These are phyloP conservation scores for Salpingoeca rosetta DNA, from an alignment of 78 protist genomes.

Conservation along the genomic window DNA sequence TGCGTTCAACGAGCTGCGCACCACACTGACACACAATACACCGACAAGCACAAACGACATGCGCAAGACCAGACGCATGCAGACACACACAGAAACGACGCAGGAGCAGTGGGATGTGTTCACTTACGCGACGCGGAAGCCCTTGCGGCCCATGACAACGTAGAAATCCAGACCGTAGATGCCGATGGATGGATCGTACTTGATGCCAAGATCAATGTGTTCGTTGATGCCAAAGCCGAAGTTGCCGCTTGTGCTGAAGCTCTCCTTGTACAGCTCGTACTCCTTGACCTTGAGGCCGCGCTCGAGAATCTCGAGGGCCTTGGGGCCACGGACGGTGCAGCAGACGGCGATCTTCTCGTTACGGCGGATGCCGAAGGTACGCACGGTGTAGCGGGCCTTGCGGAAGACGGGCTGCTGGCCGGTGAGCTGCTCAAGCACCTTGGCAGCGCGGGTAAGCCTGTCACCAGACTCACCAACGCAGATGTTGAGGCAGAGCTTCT, in stretches of 20 bases:
- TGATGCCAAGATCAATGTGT: conserved; percentile 98
- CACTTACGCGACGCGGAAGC: conserved; percentile 73
- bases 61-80: too few species aligned
- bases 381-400: conserved; percentile 93
- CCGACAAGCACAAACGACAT: too few species aligned
- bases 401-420: conserved; percentile 92
- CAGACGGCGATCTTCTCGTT: conserved; percentile 94
- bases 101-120: too few species aligned
- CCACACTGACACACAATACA: too few species aligned
- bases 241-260: conserved; percentile 83
- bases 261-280: conserved; percentile 78
- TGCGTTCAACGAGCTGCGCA: too few species aligned
- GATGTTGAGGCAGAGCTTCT: conserved; percentile 93
- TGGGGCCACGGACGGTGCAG: conserved; percentile 97
- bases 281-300: conserved; percentile 90
- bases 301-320: conserved; percentile 96
- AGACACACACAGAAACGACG: too few species aligned
- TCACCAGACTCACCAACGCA: conserved; percentile 98
- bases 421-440: conserved; percentile 94
- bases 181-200: conserved; percentile 96
- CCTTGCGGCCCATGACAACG: conserved; percentile 88
- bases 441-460: conserved; percentile 93
- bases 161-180: conserved; percentile 98
- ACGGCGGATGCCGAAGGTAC: conserved; percentile 93
- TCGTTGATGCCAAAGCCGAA: conserved; percentile 95